phyloP scores from a whole-genome alignment of 139 green algal species.

The Coelastrella sp. region DNA sequence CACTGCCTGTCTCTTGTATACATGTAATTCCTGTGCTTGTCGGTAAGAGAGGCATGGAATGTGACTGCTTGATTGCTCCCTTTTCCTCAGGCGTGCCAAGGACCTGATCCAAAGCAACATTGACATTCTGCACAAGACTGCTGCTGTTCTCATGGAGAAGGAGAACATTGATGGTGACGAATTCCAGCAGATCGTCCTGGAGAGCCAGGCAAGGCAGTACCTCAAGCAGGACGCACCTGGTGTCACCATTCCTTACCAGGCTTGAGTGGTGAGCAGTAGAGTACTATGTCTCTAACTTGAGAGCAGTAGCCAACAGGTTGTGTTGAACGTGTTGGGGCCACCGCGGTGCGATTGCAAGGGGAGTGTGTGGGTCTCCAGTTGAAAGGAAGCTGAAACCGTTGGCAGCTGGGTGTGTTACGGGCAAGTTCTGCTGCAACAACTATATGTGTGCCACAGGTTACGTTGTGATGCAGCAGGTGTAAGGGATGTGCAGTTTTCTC shows the following conservation, averaged over 20 bases:
- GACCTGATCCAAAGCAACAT: constrained; percentile 95
- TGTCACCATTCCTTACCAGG: constrained; percentile 87
- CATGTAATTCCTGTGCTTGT: neutral
- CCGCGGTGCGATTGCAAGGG: too few relatives aligned
- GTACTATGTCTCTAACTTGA: too few relatives aligned
- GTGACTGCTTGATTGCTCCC: neutral
- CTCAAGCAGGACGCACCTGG: constrained; percentile 86
- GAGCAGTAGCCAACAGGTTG: too few relatives aligned
- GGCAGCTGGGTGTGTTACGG: too few relatives aligned
- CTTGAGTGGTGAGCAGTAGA: neutral
- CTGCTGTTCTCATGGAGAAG: constrained; percentile 96
- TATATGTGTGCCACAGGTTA: too few relatives aligned
- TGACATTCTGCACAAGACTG: constrained; percentile 88
- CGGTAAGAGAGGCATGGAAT: neutral
- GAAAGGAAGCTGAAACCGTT: too few relatives aligned
- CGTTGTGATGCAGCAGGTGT: too few relatives aligned
- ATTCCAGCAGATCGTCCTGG: constrained; percentile 90
- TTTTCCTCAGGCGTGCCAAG: constrained; percentile 91
- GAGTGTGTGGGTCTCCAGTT: too few relatives aligned
- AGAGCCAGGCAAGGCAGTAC: constrained; percentile 90
- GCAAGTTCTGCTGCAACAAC: too few relatives aligned
- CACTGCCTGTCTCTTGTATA: neutral
- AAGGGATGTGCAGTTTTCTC: too few relatives aligned
- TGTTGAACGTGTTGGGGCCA: too few relatives aligned
- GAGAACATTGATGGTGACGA: constrained; percentile 99